phyloP scores from a whole-genome alignment of 2,329 filamentous ascomycete species.

The Diaporthe humulicola region DNA sequence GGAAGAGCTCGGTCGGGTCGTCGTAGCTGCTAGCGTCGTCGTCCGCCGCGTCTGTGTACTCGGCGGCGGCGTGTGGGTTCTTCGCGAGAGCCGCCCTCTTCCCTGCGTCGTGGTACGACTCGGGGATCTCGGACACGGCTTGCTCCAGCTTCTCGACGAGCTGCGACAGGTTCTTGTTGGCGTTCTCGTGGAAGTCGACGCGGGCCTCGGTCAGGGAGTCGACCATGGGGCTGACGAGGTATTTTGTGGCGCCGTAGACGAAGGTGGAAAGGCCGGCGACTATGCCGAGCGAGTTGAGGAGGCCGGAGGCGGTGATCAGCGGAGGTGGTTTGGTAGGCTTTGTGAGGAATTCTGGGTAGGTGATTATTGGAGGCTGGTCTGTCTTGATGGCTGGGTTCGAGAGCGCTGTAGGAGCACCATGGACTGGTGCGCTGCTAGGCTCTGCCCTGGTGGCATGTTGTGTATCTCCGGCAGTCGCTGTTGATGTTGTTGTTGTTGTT shows the following conservation, averaged over 20 bases:
- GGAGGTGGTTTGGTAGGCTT: conserved; percentile 69
- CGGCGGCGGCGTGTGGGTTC: conserved; percentile 40
- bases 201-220: conserved; percentile 65
- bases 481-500: not conserved
- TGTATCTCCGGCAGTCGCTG: not conserved
- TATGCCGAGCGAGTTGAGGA: conserved; percentile 71
- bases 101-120: conserved; percentile 41
- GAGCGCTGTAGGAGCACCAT: not conserved
- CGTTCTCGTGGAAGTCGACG: conserved; percentile 63
- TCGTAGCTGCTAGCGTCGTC: conserved; percentile 63
- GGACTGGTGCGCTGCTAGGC: conserved; percentile 28
- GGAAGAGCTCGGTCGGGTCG: conserved; percentile 83
- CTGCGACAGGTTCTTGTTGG: conserved; percentile 58
- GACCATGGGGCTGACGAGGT: conserved; percentile 74
- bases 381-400: conserved; percentile 45
- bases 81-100: conserved; percentile 41
- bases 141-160: conserved; percentile 66
- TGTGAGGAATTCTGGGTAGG: conserved; percentile 78
- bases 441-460: conserved; percentile 1
- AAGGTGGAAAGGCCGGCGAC: conserved; percentile 70
- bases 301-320: conserved; percentile 70
- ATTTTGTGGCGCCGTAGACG: conserved; percentile 79
- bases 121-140: conserved; percentile 73
- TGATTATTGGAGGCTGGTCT: conserved; percentile 73
- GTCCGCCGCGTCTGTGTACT: conserved; percentile 41